phyloP scores from a whole-genome alignment of 139 green algal species.

The Coelastrella sp. region DNA sequence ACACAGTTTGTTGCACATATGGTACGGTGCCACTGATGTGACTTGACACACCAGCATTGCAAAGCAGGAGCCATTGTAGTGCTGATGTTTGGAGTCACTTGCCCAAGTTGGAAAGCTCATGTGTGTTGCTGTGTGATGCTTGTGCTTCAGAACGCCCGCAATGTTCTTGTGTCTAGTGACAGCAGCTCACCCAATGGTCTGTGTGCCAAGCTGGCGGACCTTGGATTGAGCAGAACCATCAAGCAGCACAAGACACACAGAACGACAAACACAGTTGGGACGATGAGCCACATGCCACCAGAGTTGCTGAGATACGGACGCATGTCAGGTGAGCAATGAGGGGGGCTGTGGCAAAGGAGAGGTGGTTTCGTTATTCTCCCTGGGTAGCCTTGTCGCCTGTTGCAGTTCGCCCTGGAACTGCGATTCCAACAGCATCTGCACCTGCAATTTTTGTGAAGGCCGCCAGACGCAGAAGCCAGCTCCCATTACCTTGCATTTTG shows the following conservation, averaged over 20 bases:
- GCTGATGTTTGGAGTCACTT: no score
- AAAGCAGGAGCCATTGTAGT: no score
- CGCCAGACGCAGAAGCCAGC: no score
- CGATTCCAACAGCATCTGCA: no score
- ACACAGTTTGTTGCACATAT: no score
- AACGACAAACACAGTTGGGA: constrained; percentile 35
- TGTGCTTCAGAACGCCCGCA: constrained; percentile 33
- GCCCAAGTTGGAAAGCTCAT: no score
- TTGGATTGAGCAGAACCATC: constrained; percentile 6
- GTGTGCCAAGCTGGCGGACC: constrained; percentile 33
- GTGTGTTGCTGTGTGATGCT: neutral
- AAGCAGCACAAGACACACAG: constrained; percentile 42
- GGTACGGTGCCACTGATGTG: no score
- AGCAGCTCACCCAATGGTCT: neutral
- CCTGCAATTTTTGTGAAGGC: no score
- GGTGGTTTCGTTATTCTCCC: no score
- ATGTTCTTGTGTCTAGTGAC: constrained; percentile 25
- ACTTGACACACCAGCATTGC: no score
- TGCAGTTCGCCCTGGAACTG: neutral
- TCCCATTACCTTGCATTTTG: no score
- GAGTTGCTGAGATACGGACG: constrained; percentile 32
- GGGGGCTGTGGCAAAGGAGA: neutral
- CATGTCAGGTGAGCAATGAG: neutral
- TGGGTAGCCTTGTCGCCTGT: no score
- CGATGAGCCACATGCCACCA: constrained; percentile 37